Base-by-base conservation (phyloP, 2,329 filamentous ascomycete genomes). In the Aspergillus sp. region DNA sequence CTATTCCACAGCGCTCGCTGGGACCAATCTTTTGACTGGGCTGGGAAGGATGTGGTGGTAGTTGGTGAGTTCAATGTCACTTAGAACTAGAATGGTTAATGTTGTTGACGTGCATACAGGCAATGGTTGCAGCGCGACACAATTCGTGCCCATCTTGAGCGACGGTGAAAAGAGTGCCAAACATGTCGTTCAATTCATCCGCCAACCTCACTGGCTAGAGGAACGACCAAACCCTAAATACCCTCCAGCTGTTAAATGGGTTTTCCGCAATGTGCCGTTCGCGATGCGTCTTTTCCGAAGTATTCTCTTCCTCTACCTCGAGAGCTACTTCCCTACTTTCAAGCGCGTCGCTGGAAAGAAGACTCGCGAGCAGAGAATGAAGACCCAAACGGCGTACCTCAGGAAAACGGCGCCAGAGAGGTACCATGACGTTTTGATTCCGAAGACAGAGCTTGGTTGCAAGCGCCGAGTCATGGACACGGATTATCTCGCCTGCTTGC, bases 191-290 rank as follows among this genome's bases (percentile, higher is more conserved):
- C 80, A 83, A 49, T 82, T 83, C 61, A 75, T 70, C n/a, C 76
- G 79, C 8, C 80, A 82, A 66, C 70, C 80, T 4, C 81, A 83
- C 58, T 83, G 78, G 70, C 70, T 83, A 1, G 70, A 75, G 2
- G 76, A 79, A 48, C 73, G 79, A 11, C 72, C 75, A 0, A 80
- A 80, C 51, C 76, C 73, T 0, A 57, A 68, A 47, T 81, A 81
- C 59, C 70, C 73, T 0, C 17, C 66, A 0, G 52, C 67, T 0
- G 80, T 79, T 68, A 77, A 79, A 62, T 70, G 68, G n/a, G 58
- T 73, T 2, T 79, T 82, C 77, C 70, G 73, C 35, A 78, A 78
- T 56, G 66, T 81, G 4, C 79, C 79, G 0, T 60, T 76, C 1
- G 76, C 74, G 15, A 79, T 80, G 76, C 73, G 76, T 7, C 52